These are phyloP conservation scores for Tuber aestivum DNA, from an alignment of 495 filamentous ascomycete genomes.

Conservation along the genomic window DNA sequence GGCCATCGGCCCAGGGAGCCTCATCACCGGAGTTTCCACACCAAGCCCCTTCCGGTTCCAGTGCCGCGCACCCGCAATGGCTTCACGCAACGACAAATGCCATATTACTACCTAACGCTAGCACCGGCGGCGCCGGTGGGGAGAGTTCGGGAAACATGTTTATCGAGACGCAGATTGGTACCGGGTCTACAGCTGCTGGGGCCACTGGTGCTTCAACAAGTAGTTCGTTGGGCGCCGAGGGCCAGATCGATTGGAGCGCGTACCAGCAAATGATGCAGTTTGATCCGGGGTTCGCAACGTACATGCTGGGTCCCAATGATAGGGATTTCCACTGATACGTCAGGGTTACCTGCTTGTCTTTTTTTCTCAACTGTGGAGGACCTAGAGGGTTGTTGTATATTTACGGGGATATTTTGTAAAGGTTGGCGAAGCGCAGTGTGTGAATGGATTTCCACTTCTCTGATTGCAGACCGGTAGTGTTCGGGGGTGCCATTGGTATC, in stretches of 20 bases:
- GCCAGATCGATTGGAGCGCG: slow-evolving; percentile 39
- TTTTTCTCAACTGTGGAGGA: neutral
- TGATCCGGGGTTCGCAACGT: slow-evolving; percentile 31
- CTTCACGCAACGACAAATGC: neutral
- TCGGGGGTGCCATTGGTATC: neutral
- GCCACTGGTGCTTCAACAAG: neutral
- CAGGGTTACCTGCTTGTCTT: neutral
- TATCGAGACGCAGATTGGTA: slow-evolving; percentile 15
- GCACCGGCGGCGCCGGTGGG: neutral
- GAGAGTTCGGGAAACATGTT: slow-evolving; percentile 18
- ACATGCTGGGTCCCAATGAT: slow-evolving; percentile 30
- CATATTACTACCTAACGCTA: neutral
- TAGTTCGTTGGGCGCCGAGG: slow-evolving; percentile 2
- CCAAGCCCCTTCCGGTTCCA: neutral
- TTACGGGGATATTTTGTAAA: neutral
- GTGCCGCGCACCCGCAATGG: neutral
- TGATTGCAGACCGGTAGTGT: neutral
- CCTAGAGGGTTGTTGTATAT: neutral
- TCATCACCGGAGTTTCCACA: neutral
- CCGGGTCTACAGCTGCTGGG: neutral
- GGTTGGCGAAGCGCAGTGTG: neutral
- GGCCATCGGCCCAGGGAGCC: neutral
- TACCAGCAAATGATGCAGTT: slow-evolving; percentile 40
- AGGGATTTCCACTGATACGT: slow-evolving; percentile 7
- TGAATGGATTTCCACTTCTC: neutral